Evolutionary conservation across 73 alveolate genomes (phyloP), one percentile per base, ranked within the genome.

Genomic region (Loxodes magnus): DNA sequence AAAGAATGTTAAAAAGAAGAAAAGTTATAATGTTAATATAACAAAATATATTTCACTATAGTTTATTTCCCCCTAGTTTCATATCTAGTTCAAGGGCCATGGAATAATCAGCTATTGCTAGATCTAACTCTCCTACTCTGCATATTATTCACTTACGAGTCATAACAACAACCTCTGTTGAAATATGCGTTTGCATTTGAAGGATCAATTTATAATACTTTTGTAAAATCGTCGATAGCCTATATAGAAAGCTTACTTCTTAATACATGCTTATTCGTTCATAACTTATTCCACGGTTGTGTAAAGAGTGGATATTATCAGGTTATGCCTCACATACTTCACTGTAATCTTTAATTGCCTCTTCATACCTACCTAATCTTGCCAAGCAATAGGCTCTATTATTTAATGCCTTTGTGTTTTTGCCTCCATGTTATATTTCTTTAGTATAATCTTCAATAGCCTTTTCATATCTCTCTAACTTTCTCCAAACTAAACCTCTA

Each of bases 111-210:
- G 54, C 52, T 26, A 85, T 85, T 10, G 96, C 96, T 27, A 56
- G n/a, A n/a, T n/a, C n/a, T n/a, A n/a, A n/a, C n/a, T n/a, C n/a
- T n/a, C n/a, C n/a, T n/a, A n/a, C n/a, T n/a, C n/a, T n/a, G n/a
- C n/a, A n/a, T n/a, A n/a, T n/a, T n/a, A n/a, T n/a, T n/a, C n/a
- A n/a, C n/a, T 2, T 60, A 50, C 66, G 44, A 81, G 56, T 90
- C 98, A 67, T 85, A 90, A 21, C 98, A 90, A 39, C 98, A 90
- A 4, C 98, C 98, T 41, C 97, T 61, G 71, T 90, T 90, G 66
- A 90, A 87, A 65, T 78, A 90, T 5, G 98, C 98, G 75, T 90
- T 90, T 0, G 98, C 97, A 65, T 85, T 85, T 58, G 72, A 65
- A 4, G 95, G 92, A 44, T 87, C 96, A 19, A 84, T 51, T 55